Percentiles rank a stretch among this genome's conserved stretches.
phyloP scores from a whole-genome alignment of 1,139 yeast genomes.

The Pneumocystis carinii region DNA sequence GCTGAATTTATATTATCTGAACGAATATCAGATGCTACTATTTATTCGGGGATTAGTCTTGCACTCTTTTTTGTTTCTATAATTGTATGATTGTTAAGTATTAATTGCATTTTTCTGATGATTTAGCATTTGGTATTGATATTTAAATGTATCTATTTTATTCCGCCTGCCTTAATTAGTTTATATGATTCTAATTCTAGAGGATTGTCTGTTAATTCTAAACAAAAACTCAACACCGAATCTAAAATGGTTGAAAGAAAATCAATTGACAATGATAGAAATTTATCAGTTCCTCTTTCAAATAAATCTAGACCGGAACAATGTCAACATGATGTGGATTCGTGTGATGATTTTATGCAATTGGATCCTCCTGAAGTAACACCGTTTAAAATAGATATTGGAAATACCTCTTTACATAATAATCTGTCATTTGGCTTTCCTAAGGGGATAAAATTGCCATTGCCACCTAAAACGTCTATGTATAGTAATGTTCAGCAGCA shows the following conservation, averaged over 20 bases:
- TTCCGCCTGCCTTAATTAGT: background rate
- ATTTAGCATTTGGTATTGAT: background rate
- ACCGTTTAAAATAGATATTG: background rate
- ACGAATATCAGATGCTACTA: background rate
- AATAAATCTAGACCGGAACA: background rate
- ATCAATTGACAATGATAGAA: background rate
- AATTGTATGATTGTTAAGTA: background rate
- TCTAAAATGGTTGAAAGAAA: background rate
- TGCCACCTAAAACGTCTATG: background rate
- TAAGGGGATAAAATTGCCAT: background rate
- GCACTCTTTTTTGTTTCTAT: background rate
- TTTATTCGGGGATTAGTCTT: background rate
- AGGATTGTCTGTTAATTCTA: too few species aligned
- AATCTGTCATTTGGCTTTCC: slow-evolving; percentile 1
- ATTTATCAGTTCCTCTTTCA: background rate
- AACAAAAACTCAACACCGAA: background rate
- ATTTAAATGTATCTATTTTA: background rate
- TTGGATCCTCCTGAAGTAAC: slow-evolving; percentile 1
- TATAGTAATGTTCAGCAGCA: background rate
- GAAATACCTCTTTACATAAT: background rate
- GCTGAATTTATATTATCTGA: background rate
- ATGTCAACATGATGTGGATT: background rate
- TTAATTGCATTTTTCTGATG: background rate
- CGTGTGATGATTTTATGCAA: background rate
- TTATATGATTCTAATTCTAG: background rate